Conservation (phyloP, 2,329 filamentous ascomycete genomes). For the Talaromyces verruculosus region DNA sequence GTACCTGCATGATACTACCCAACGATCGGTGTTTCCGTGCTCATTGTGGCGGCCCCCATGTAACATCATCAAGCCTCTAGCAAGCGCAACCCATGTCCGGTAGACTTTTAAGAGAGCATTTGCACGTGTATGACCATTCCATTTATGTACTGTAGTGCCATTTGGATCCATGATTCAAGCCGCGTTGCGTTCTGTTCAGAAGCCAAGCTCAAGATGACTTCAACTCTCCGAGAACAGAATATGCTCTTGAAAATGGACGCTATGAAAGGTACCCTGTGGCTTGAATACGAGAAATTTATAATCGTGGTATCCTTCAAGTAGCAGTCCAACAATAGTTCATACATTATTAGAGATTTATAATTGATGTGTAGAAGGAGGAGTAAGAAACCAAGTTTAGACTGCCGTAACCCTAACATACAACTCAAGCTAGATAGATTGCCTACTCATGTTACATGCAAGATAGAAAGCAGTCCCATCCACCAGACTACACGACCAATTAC, state of each 20-base stretch:
- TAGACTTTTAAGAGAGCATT: neutral
- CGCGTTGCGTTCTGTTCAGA: neutral
- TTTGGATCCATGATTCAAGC: neutral
- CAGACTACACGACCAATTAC: neutral
- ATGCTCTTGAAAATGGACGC: neutral
- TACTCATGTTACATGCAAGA: slow-evolving; percentile 2
- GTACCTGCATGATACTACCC: neutral
- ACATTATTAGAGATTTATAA: neutral
- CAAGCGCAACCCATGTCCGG: neutral
- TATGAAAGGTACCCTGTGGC: neutral
- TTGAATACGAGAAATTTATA: neutral
- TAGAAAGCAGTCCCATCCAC: neutral
- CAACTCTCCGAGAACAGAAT: neutral
- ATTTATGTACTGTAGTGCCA: neutral
- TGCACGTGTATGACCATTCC: neutral
- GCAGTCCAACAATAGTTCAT: neutral
- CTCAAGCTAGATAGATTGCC: neutral
- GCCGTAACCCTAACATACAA: slow-evolving; percentile 7
- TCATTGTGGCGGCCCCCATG: slow-evolving; percentile 13
- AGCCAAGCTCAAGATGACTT: neutral
- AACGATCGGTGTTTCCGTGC: neutral
- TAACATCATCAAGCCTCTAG: neutral
- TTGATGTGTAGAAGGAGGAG: neutral
- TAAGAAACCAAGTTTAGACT: neutral
- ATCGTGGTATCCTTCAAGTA: neutral